Base-by-base conservation (phyloP, 371 early-diverging fungal species). In the Mucor velutinosus region DNA sequence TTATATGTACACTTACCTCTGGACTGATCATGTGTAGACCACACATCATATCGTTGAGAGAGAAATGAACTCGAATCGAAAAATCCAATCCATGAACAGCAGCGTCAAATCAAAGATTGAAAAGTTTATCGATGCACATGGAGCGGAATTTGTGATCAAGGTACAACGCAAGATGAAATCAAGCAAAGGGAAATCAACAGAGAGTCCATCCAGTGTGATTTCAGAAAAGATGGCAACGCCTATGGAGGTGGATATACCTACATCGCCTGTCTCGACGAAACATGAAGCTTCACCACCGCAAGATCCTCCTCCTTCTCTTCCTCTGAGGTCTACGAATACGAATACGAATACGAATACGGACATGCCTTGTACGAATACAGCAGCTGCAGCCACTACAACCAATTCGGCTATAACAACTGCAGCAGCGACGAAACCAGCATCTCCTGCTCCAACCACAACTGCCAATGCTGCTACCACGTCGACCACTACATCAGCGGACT, bases 1-100 rank as follows among this genome's bases (percentile, higher is more conserved):
- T n/a, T n/a, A n/a, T n/a, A n/a, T n/a, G n/a, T n/a, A n/a, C n/a
- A n/a, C n/a, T n/a, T n/a, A n/a, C n/a, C n/a, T n/a, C n/a, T n/a
- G n/a, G n/a, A n/a, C n/a, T n/a, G n/a, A 30, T 30, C 33, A 33
- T 33, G 25, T 60, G 25, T 60, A 83, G 83, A 67, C 81, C 12
- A 84, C 84, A 37, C 84, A 81, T 61, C 82, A 81, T 68, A 76
- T 84, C 65, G 80, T 81, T 14, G 77, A 84, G 39, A 73, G 75
- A 43, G 84, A 84, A 62, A 61, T 66, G 7, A 67, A 75, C 10
- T 74, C 79, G n/a, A 70, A 69, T 1, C 73, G 79, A 49, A 84
- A 77, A 30, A 71, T 80, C 6, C 67, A 77, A 2, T 25, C 70
- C 2, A 75, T 84, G 66, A 78, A 75, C 17, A 65, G 57, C 27